Base-by-base conservation (phyloP, 2,329 filamentous ascomycete genomes). In the Didymellaceae sp. region DNA sequence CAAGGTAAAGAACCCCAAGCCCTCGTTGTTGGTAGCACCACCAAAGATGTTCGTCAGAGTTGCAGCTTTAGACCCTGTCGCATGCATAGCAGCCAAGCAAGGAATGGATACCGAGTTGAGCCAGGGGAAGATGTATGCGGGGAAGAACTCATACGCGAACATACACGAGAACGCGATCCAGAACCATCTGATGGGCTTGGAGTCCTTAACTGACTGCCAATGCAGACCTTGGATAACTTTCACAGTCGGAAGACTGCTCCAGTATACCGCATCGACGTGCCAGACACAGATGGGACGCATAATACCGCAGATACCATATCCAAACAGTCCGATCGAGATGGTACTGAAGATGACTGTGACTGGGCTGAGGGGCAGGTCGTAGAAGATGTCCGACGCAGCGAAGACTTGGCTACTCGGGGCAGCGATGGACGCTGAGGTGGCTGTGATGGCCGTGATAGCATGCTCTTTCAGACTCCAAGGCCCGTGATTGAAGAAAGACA, bases 111-210 rank as follows among this genome's bases (percentile, higher is more conserved):
- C 42, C 4, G 55, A 58, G 38, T 58, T 58, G 26, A 58, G 38
- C 55, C 55, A 58, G 6, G 55, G 55, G 26, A 58, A 55, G 11
- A 58, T 58, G 48, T 58, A 58, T 13, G 55, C 55, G n/a, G 55
- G 55, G 21, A 58, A 50, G 37, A 58, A 58, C 31, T 58, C 55
- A 24, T 58, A 58, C 16, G 30, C 41, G 11, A 58, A 58, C 55
- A 58, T 58, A 42, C 55, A 38, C 2, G 52, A 52, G 45, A 58
- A 58, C 6, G 55, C 55, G 24, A 58, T 55, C 55, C 55, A 58
- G 25, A 58, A 58, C 55, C 55, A 58, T 32, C 52, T 43, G 10
- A 58, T 34, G 9, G 55, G 55, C 38, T 58, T 58, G 4, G 52
- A 55, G 17, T 58, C 33, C 16, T 55, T 55, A 26, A 58, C 55